Percentiles rank a stretch among this genome's conserved stretches.
phyloP scores from a whole-genome alignment of 2,329 filamentous ascomycete genomes.

The Trematosphaeria pertusa region DNA sequence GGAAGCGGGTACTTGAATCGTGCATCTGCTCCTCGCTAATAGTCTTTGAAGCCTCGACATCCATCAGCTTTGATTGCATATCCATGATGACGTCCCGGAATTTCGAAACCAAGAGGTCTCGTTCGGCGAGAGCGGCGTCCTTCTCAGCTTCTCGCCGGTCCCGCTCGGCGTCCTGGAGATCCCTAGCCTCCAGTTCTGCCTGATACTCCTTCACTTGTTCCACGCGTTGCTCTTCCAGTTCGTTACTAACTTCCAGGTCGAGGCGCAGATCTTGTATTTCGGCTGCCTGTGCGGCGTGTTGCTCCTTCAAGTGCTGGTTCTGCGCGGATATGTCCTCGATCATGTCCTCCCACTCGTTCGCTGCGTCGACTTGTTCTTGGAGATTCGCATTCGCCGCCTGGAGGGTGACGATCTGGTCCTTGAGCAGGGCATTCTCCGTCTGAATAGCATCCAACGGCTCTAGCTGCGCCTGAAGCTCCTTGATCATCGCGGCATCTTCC shows the following conservation, averaged over 20 bases:
- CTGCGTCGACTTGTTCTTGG: conserved; percentile 87
- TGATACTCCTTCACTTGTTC: conserved; percentile 95
- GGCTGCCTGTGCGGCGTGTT: conserved; percentile 81
- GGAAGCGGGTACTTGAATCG: conserved; percentile 84
- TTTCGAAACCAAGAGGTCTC: conserved; percentile 86
- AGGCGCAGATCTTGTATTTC: conserved; percentile 88
- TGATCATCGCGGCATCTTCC: conserved; percentile 67
- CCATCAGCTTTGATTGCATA: conserved; percentile 84
- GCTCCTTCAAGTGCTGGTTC: conserved; percentile 82
- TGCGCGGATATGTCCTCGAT: conserved; percentile 90
- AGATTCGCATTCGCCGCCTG: conserved; percentile 84
- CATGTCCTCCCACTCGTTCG: conserved; percentile 88
- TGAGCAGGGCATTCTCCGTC: conserved; percentile 71
- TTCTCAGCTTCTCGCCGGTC: conserved; percentile 75
- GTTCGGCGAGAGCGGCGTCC: conserved; percentile 80
- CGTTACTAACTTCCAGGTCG: conserved; percentile 90
- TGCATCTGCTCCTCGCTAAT: conserved; percentile 93
- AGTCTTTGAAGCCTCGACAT: conserved; percentile 89
- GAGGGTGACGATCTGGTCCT: conserved; percentile 74
- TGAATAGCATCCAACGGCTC: conserved; percentile 45
- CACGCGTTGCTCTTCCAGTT: conserved; percentile 90
- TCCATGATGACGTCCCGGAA: conserved; percentile 90
- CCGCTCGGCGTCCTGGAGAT: conserved; percentile 83
- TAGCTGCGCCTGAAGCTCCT: conserved; percentile 46
- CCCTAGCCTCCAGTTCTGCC: conserved; percentile 89